Evolutionary conservation across 495 filamentous ascomycete genomes (phyloP).

Genomic region (Cairneyella variabilis): DNA sequence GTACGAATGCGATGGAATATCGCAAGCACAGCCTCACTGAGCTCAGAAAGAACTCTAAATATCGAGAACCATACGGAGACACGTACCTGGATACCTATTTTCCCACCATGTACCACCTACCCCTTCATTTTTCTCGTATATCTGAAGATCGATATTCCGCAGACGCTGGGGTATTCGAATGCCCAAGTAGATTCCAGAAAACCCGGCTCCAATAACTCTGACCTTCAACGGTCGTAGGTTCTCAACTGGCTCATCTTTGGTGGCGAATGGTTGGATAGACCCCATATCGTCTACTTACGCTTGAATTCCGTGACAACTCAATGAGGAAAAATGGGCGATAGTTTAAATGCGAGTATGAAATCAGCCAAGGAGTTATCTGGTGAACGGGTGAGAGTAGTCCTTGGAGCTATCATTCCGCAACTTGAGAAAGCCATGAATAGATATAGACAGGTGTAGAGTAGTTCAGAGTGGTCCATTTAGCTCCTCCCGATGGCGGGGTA

Average conservation of each 20-base stretch:
- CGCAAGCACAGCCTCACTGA: slow-evolving; percentile 25
- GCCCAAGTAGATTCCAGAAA: slow-evolving; percentile 43
- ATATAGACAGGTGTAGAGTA: too few relatives aligned
- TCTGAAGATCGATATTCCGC: slow-evolving; percentile 42
- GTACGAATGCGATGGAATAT: slow-evolving; percentile 71
- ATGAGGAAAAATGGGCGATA: too few relatives aligned
- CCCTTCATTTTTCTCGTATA: slow-evolving; percentile 72
- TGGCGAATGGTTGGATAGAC: slow-evolving; percentile 22
- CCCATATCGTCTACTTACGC: slow-evolving; percentile 14
- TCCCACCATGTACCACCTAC: slow-evolving; percentile 70
- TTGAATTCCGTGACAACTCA: too few relatives aligned
- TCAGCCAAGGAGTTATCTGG: too few relatives aligned
- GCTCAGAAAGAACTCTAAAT: neutral
- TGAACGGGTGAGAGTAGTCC: too few relatives aligned
- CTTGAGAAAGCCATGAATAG: too few relatives aligned
- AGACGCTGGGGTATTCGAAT: slow-evolving; percentile 28
- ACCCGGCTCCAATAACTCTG: slow-evolving; percentile 45
- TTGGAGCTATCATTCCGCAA: too few relatives aligned
- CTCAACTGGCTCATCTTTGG: slow-evolving; percentile 42
- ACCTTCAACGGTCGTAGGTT: slow-evolving; percentile 42
- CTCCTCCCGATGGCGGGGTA: too few relatives aligned
- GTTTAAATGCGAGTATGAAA: too few relatives aligned
- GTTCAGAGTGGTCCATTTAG: too few relatives aligned
- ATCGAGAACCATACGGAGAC: slow-evolving; percentile 16
- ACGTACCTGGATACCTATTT: slow-evolving; percentile 63